These are phyloP conservation scores for Colletotrichum brevisporum DNA, from an alignment of 2,329 filamentous ascomycete genomes.

Conservation along the genomic window DNA sequence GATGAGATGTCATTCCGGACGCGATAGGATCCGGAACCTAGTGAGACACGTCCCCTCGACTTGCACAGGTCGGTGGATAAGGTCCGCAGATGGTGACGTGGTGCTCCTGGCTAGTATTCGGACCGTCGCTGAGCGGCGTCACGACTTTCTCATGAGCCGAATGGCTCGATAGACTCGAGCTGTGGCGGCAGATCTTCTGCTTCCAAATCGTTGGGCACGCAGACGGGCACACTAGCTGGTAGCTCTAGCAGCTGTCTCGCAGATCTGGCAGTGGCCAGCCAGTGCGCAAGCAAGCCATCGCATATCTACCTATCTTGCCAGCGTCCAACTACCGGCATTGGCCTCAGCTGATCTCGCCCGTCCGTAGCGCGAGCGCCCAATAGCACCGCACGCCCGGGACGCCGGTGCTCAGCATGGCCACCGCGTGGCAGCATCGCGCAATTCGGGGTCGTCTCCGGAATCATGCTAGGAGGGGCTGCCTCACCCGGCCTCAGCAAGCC, in stretches of 20 bases:
- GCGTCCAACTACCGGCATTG: slow-evolving; percentile 8
- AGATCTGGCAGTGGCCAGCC: slow-evolving; percentile 4
- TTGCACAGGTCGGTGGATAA: not conserved
- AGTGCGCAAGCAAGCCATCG: not conserved
- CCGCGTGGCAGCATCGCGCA: slow-evolving; percentile 35
- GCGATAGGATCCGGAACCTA: not conserved
- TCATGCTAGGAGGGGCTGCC: slow-evolving; percentile 7
- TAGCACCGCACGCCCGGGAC: slow-evolving; percentile 1
- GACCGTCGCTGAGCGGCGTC: not conserved
- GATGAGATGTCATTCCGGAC: slow-evolving; percentile 5
- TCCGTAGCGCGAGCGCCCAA: not conserved
- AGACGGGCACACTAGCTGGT: not conserved
- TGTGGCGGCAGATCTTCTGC: slow-evolving; percentile 21
- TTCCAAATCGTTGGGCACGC: slow-evolving; percentile 1
- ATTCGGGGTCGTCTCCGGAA: slow-evolving; percentile 21
- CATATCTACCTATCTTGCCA: not conserved
- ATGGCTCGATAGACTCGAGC: not conserved
- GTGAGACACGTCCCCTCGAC: slow-evolving; percentile 11
- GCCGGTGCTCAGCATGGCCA: slow-evolving; percentile 32
- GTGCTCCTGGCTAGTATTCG: not conserved
- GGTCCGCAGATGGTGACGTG: not conserved
- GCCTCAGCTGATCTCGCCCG: slow-evolving; percentile 14
- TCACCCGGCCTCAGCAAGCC: slow-evolving; percentile 29
- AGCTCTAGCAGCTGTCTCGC: not conserved
- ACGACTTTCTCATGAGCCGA: not conserved